phyloP scores from a whole-genome alignment of 2,329 filamentous ascomycete species.

The Claviceps spartinae region DNA sequence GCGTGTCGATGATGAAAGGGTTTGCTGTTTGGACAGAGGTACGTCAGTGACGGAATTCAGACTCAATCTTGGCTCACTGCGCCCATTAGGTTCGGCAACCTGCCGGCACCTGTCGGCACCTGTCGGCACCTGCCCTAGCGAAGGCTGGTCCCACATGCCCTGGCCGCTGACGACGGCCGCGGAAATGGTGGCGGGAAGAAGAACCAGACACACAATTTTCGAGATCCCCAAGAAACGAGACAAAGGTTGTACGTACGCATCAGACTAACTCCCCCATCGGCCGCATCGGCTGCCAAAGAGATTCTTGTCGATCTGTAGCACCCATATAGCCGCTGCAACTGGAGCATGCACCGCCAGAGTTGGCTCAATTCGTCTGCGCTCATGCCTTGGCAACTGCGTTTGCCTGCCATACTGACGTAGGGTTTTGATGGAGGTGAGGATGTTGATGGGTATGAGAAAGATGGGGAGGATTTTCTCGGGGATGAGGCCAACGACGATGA shows the following conservation, averaged over 20 bases:
- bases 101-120: too few relatives aligned
- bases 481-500: neutral
- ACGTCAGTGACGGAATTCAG: too few relatives aligned
- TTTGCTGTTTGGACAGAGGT: slow-evolving; percentile 14
- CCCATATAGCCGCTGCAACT: slow-evolving; percentile 30
- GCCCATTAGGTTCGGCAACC: too few relatives aligned
- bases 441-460: neutral
- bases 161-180: too few relatives aligned
- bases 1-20: slow-evolving; percentile 27
- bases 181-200: too few relatives aligned
- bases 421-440: neutral
- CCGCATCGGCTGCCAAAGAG: slow-evolving; percentile 30
- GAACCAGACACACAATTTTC: too few relatives aligned
- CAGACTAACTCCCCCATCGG: slow-evolving; percentile 24
- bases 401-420: slow-evolving; percentile 4
- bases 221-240: neutral
- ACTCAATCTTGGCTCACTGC: too few relatives aligned
- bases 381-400: slow-evolving; percentile 20
- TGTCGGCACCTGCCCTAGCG: too few relatives aligned
- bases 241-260: slow-evolving; percentile 27
- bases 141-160: too few relatives aligned
- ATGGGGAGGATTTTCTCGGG: neutral
- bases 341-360: slow-evolving; percentile 35
- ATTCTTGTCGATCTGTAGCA: slow-evolving; percentile 38
- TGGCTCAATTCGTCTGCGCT: slow-evolving; percentile 25